Conservation (phyloP, 805 yeast genomes). For the Candida chilensis region DNA sequence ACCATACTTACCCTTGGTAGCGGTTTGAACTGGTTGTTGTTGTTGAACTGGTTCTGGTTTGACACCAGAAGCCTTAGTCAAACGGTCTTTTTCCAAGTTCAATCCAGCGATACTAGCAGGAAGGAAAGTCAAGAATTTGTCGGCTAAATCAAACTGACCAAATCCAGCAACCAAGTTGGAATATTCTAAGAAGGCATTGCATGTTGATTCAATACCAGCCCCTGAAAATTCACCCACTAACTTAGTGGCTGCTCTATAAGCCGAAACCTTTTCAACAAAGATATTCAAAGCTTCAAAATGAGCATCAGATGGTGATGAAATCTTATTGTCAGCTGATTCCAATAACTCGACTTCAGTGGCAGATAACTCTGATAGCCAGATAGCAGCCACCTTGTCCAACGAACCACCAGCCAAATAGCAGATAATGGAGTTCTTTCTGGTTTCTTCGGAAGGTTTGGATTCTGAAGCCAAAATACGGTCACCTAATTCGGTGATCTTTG, state of each 20-base stretch:
- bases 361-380: conserved; percentile 75
- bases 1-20: neutral
- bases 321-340: conserved; percentile 31
- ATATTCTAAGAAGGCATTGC: conserved; percentile 69
- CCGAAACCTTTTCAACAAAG: conserved; percentile 77
- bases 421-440: conserved; percentile 67
- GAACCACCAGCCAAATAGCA: conserved; percentile 78
- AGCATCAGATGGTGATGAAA: conserved; percentile 67
- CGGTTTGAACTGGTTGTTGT: conserved; percentile 3
- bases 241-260: conserved; percentile 49
- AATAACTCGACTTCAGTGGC: conserved; percentile 32
- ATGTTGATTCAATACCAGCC: conserved; percentile 37
- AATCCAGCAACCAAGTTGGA: conserved; percentile 69
- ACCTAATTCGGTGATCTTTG: conserved; percentile 60
- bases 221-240: conserved; percentile 23
- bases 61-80: conserved; percentile 52
- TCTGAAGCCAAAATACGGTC: conserved; percentile 48
- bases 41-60: conserved; percentile 2
- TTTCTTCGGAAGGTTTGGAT: conserved; percentile 20
- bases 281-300: conserved; percentile 73
- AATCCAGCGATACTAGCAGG: conserved; percentile 71
- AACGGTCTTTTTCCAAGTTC: conserved; percentile 68
- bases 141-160: conserved; percentile 81
- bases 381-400: conserved; percentile 63
- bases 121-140: conserved; percentile 54